Conservation (phyloP, 1,284 basidiomycete species). For the Ceratobasidium sp. region DNA sequence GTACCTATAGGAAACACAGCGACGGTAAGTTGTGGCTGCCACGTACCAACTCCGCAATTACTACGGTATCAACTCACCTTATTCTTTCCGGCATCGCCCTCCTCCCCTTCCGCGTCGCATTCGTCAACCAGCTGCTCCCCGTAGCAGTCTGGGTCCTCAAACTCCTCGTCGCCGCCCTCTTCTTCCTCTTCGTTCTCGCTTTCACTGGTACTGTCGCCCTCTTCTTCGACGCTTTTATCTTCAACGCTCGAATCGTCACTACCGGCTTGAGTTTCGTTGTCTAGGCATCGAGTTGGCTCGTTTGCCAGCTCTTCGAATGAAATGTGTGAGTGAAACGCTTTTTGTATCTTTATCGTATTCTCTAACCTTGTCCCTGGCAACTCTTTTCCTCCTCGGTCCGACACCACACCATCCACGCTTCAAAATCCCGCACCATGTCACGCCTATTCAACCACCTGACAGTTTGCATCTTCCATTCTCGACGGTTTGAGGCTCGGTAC, state of each 20-base stretch:
- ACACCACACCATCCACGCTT: slow-evolving; percentile 17
- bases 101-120: no score
- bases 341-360: background rate
- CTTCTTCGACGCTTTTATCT: background rate
- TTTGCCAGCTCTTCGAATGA: background rate
- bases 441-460: slow-evolving; percentile 13
- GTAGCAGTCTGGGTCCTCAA: no score
- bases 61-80: no score
- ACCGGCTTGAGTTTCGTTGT: background rate
- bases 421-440: slow-evolving; percentile 18
- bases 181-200: no score
- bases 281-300: background rate
- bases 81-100: no score
- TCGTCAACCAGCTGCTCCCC: no score
- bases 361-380: background rate
- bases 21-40: no score
- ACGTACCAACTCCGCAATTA: no score
- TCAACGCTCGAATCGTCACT: background rate
- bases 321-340: background rate
- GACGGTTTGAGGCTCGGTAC: background rate
- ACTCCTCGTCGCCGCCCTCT: no score
- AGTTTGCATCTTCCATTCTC: slow-evolving; percentile 13
- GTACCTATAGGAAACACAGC: no score
- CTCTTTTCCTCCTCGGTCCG: background rate
- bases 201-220: no score